A percentile compares a stretch with the other conserved stretches of the same genome.
Conservation (phyloP, 2,329 filamentous ascomycete species). For the Ascochyta fabae region DNA sequence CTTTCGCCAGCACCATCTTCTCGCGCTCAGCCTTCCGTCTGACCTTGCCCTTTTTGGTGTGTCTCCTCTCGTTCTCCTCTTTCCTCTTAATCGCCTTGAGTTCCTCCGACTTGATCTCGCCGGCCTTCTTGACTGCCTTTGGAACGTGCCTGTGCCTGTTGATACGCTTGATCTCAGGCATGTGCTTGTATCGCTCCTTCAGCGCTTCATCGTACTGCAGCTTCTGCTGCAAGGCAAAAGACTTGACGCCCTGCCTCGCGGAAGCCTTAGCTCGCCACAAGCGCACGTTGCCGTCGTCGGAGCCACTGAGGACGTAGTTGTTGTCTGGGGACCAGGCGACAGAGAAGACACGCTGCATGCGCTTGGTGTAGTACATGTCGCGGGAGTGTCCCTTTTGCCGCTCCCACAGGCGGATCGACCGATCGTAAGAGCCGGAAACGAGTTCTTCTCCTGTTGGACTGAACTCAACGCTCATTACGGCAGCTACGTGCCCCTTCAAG, state of each 20-base stretch:
- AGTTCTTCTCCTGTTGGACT: slow-evolving; percentile 93
- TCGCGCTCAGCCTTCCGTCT: slow-evolving; percentile 81
- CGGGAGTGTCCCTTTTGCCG: slow-evolving; percentile 81
- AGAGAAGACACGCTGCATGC: slow-evolving; percentile 94
- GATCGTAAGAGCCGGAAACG: slow-evolving; percentile 86
- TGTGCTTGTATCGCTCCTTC: slow-evolving; percentile 84
- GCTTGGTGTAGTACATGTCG: slow-evolving; percentile 96
- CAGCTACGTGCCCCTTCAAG: slow-evolving; percentile 85
- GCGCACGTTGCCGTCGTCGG: slow-evolving; percentile 89
- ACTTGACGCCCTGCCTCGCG: slow-evolving; percentile 82
- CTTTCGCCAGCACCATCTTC: slow-evolving; percentile 82
- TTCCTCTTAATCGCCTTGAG: slow-evolving; percentile 84
- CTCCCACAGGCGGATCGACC: slow-evolving; percentile 86
- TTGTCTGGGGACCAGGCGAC: slow-evolving; percentile 86
- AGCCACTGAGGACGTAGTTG: slow-evolving; percentile 87
- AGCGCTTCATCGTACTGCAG: slow-evolving; percentile 91
- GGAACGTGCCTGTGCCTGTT: slow-evolving; percentile 89
- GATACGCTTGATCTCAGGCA: slow-evolving; percentile 95
- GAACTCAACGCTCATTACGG: slow-evolving; percentile 97
- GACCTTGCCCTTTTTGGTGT: slow-evolving; percentile 82
- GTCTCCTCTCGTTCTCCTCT: slow-evolving; percentile 93
- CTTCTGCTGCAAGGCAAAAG: slow-evolving; percentile 81
- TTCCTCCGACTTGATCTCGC: slow-evolving; percentile 92
- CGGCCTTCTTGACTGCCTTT: slow-evolving; percentile 92
- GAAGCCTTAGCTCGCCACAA: slow-evolving; percentile 91